Conservation (phyloP, 129 eudicot species). For the Kitagawia praeruptora region DNA sequence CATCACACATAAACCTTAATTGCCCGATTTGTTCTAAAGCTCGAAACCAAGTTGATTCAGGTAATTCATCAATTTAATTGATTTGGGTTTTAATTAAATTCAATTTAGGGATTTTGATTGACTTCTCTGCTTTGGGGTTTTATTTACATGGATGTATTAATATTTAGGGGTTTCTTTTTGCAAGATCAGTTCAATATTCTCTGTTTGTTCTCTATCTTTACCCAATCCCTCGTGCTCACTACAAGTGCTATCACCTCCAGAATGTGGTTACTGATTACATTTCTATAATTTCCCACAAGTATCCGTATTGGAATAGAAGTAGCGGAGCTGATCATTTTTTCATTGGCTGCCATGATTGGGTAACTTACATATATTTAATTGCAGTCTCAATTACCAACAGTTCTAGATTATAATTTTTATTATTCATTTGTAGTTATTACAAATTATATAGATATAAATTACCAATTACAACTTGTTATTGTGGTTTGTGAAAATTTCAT, state of each 20-base stretch:
- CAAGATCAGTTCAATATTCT: too few species aligned
- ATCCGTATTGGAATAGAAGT: constrained; percentile 57
- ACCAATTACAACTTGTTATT: too few species aligned
- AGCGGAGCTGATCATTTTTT: constrained; percentile 62
- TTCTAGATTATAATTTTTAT: background rate
- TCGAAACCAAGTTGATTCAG: too few species aligned
- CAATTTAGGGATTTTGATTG: too few species aligned
- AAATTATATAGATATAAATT: too few species aligned
- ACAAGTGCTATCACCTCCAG: constrained; percentile 34
- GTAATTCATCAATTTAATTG: too few species aligned
- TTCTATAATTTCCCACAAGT: constrained; percentile 30
- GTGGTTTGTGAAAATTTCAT: background rate
- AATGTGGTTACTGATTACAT: constrained; percentile 45
- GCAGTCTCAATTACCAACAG: background rate
- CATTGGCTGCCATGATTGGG: constrained; percentile 70
- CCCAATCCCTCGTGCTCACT: constrained; percentile 20
- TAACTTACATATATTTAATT: constrained; percentile 12
- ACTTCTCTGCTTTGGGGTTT: too few species aligned
- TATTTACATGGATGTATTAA: too few species aligned
- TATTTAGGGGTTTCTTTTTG: too few species aligned
- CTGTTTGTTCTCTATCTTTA: constrained; percentile 44
- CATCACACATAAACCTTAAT: too few species aligned
- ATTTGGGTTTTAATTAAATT: too few species aligned
- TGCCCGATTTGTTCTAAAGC: too few species aligned
- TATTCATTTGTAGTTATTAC: background rate